These are phyloP conservation scores for Colletotrichum melonis DNA, from an alignment of 2,329 filamentous ascomycete genomes.

Conservation along the genomic window DNA sequence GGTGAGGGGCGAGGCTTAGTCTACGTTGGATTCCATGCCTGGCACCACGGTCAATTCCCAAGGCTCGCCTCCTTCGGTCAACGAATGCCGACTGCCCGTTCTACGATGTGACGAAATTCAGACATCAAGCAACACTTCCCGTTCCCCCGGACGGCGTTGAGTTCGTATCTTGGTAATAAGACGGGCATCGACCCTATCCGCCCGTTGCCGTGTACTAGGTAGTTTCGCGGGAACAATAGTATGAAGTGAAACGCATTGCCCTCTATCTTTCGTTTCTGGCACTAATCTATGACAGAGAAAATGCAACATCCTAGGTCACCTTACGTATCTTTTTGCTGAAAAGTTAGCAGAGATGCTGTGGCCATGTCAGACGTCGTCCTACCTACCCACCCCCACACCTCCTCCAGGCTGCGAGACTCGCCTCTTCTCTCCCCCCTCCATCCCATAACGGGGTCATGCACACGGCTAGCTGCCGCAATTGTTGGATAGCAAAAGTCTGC, in stretches of 20 bases:
- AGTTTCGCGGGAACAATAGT: neutral
- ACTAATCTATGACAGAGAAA: slow-evolving; percentile 13
- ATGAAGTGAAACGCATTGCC: slow-evolving; percentile 6
- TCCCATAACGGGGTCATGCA: slow-evolving; percentile 25
- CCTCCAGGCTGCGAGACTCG: slow-evolving; percentile 1
- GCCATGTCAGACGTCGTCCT: slow-evolving; percentile 24
- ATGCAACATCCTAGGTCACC: slow-evolving; percentile 21
- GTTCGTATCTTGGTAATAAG: neutral
- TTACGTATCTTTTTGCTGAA: slow-evolving; percentile 12
- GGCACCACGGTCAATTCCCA: slow-evolving; percentile 21
- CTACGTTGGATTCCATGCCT: slow-evolving; percentile 21
- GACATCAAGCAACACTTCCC: neutral
- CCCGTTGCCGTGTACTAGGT: neutral
- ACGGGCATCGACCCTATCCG: neutral
- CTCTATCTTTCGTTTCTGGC: neutral
- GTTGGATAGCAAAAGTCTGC: slow-evolving; percentile 9
- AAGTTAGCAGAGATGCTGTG: slow-evolving; percentile 1
- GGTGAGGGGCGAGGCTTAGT: slow-evolving; percentile 20
- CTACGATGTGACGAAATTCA: neutral
- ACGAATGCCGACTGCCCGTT: slow-evolving; percentile 14
- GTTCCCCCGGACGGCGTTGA: neutral
- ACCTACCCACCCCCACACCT: slow-evolving; percentile 8
- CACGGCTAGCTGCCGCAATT: slow-evolving; percentile 26
- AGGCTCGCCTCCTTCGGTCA: neutral
- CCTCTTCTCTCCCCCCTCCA: slow-evolving; percentile 9